These are phyloP conservation scores for Leccinum ochraceum DNA, from an alignment of 768 basidiomycete genomes.

Conservation along the genomic window DNA sequence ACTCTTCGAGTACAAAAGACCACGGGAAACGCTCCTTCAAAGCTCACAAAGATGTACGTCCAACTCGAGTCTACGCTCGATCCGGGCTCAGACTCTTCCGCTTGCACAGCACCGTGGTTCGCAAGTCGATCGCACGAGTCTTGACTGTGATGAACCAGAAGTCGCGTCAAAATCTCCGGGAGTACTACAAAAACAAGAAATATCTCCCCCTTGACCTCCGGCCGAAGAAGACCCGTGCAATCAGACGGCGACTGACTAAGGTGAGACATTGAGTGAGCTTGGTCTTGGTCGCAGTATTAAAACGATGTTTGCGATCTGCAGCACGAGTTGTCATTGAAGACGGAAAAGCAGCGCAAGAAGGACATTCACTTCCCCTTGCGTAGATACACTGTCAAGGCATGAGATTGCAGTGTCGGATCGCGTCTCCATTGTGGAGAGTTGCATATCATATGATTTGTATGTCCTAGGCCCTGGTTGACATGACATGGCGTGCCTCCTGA, in stretches of 20 bases:
- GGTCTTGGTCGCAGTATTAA: constrained; percentile 1
- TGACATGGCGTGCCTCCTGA: constrained; percentile 34
- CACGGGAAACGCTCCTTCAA: constrained; percentile 91
- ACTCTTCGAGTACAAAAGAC: constrained; percentile 97
- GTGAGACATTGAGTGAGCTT: constrained; percentile 42
- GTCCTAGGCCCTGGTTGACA: constrained; percentile 37
- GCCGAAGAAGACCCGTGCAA: constrained; percentile 96
- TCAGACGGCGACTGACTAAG: constrained; percentile 92
- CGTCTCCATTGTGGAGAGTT: constrained; percentile 23
- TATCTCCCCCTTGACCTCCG: constrained; percentile 97
- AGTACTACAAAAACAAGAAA: constrained; percentile 98
- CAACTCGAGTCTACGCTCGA: neutral
- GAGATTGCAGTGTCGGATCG: constrained; percentile 32
- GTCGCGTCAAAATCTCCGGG: constrained; percentile 92
- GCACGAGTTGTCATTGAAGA: constrained; percentile 86
- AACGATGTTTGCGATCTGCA: constrained; percentile 32
- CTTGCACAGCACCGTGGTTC: constrained; percentile 78
- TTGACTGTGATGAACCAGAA: constrained; percentile 99
- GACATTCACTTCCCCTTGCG: constrained; percentile 89
- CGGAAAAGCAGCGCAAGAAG: constrained; percentile 93
- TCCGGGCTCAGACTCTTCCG: neutral
- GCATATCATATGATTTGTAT: constrained; percentile 36
- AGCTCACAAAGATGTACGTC: constrained; percentile 96
- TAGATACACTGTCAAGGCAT: constrained; percentile 96
- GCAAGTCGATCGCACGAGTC: constrained; percentile 98